Base-by-base conservation (phyloP, 176 grass and related monocot genomes). In the Zoysia japonica region DNA sequence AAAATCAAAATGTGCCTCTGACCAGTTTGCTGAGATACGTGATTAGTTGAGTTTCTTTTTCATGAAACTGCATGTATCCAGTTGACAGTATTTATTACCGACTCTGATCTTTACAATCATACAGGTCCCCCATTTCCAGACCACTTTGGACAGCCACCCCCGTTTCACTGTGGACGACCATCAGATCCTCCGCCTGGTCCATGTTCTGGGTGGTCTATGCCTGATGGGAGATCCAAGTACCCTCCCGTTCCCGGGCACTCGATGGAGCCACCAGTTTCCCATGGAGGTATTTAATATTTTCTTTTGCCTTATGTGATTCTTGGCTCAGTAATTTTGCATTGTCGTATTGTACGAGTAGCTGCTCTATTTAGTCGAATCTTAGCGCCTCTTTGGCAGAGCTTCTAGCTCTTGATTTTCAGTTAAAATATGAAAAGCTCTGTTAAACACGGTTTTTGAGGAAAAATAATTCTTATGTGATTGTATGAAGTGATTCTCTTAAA, bases 191-290 rank as follows among this genome's bases (percentile, higher is more conserved):
- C 87, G 50, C 71, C 88, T 67, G 78, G 80, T 67, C 83, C 89
- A 63, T 94, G 94, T 35, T 56, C 82, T 37, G 89, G 78, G 11
- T 97, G 95, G 95, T 65, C 85, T 49, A 74, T 88, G 86, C 89
- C 76, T 73, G 83, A 92, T 67, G 84, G 85, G 79, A 84, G 87
- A 76, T 86, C 88, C 14, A 88, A 78, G 77, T 90, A 82, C 74
- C 79, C 85, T 83, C 76, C 76, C 75, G 77, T 68, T 68, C 72
- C 76, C 49, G 74, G 91, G 67, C 85, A 89, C 42, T 43, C 87
- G 42, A 71, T 90, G 72, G 92, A 92, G 47, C 71, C 78, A 75
- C 87, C 87, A 56, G 75, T 76, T 87, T 87, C 92, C 74, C 82
- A 72, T 71, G 81, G 65, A 81, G 89, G 91, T 94, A 81, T 65